Conservation (phyloP, 352 stramenopile genomes). For the Globisporangium spiculum region DNA sequence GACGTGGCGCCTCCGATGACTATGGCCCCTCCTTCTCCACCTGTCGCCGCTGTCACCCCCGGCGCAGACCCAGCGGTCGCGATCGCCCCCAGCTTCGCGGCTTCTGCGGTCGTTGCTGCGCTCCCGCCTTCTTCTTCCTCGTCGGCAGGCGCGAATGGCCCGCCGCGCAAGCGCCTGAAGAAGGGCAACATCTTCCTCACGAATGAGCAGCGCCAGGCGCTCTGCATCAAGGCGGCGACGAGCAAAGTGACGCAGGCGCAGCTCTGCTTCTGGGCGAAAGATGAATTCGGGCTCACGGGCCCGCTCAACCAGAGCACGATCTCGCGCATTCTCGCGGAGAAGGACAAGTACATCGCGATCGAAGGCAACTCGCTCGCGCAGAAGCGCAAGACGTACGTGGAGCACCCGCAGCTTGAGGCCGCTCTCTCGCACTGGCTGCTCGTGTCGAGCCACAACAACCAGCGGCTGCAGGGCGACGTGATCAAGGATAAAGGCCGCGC, state of each 20-base stretch:
- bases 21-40: not conserved
- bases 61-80: not conserved
- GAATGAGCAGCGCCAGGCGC: constrained; percentile 24
- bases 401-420: constrained; percentile 24
- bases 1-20: not conserved
- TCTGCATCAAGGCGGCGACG: constrained; percentile 17
- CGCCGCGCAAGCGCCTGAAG: constrained; percentile 14
- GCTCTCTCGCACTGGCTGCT: constrained; percentile 29
- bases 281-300: constrained; percentile 21
- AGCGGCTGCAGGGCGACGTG: constrained; percentile 24
- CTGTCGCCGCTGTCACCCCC: not conserved
- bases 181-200: constrained; percentile 27
- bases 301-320: constrained; percentile 26
- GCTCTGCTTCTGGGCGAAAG: constrained; percentile 26
- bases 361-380: constrained; percentile 19
- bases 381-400: constrained; percentile 23
- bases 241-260: constrained; percentile 26
- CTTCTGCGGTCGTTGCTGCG: not conserved
- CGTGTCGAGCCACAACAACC: constrained; percentile 23
- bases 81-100: not conserved
- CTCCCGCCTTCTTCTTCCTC: not conserved
- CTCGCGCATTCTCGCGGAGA: constrained; percentile 26
- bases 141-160: not conserved
- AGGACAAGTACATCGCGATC: constrained; percentile 25
- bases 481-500: constrained; percentile 30